Evolutionary conservation across 495 filamentous ascomycete genomes (phyloP).

Genomic region (Hypoxylon trugodes): DNA sequence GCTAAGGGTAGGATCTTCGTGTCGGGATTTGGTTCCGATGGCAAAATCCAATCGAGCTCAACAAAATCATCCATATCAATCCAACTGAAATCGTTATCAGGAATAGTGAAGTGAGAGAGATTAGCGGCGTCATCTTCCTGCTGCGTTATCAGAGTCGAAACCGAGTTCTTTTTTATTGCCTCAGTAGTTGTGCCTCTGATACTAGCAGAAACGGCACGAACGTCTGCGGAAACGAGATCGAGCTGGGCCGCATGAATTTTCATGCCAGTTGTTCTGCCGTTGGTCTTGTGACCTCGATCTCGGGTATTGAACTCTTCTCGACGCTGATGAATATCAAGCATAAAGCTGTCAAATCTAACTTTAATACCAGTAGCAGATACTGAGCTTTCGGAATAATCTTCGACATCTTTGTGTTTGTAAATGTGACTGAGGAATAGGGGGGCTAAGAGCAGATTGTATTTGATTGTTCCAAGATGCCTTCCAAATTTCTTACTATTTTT

Average conservation of each 20-base stretch:
- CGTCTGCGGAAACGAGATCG: slow-evolving; percentile 90
- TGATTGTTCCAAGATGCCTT: slow-evolving; percentile 93
- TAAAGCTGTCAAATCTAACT: slow-evolving; percentile 90
- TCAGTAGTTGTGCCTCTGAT: slow-evolving; percentile 80
- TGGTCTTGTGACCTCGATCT: slow-evolving; percentile 73
- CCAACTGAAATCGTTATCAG: slow-evolving; percentile 93
- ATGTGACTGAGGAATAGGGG: slow-evolving; percentile 95
- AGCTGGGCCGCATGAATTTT: slow-evolving; percentile 92
- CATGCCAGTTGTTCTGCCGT: slow-evolving; percentile 86
- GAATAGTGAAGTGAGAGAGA: slow-evolving; percentile 90
- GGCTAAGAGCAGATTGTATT: slow-evolving; percentile 92
- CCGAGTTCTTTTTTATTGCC: slow-evolving; percentile 71
- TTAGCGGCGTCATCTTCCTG: slow-evolving; percentile 64
- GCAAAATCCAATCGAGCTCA: slow-evolving; percentile 94
- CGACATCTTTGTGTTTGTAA: slow-evolving; percentile 96
- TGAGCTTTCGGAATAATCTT: slow-evolving; percentile 80
- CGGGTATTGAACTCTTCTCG: slow-evolving; percentile 88
- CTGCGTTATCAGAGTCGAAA: slow-evolving; percentile 57
- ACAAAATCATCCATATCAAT: slow-evolving; percentile 99
- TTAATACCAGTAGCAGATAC: slow-evolving; percentile 95
- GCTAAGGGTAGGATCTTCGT: slow-evolving; percentile 93
- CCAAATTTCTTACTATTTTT: slow-evolving; percentile 99
- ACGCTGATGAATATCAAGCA: slow-evolving; percentile 94
- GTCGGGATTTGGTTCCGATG: slow-evolving; percentile 87
- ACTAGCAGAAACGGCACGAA: slow-evolving; percentile 90